These are phyloP conservation scores for Linnemannia hyalina DNA, from an alignment of 192 early-diverging fungal genomes.

Conservation along the genomic window DNA sequence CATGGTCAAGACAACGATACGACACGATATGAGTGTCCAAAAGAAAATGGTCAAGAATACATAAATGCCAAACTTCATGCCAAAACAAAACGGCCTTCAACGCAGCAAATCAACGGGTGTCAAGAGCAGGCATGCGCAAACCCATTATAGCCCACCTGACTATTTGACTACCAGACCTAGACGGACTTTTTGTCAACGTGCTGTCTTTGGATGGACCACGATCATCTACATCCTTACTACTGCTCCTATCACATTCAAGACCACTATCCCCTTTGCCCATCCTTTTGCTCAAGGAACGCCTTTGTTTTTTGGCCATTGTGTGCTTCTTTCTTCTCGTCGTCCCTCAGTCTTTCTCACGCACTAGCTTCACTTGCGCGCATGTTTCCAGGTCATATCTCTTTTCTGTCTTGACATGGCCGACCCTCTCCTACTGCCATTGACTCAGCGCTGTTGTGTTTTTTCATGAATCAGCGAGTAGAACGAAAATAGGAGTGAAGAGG, in stretches of 20 bases:
- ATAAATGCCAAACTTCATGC: neutral
- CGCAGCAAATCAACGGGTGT: constrained; percentile 23
- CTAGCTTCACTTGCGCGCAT: too few relatives aligned
- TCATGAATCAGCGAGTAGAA: neutral
- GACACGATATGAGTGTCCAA: too few relatives aligned
- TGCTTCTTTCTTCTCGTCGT: neutral
- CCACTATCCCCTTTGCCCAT: too few relatives aligned
- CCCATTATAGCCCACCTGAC: neutral
- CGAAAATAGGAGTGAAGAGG: neutral
- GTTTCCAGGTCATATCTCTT: neutral
- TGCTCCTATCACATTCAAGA: neutral
- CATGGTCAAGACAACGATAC: neutral
- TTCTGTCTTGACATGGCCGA: neutral
- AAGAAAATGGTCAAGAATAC: too few relatives aligned
- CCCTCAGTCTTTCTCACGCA: neutral
- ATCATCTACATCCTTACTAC: neutral
- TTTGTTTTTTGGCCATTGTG: neutral
- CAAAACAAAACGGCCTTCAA: neutral
- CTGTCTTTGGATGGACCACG: constrained; percentile 15
- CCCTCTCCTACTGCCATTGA: neutral
- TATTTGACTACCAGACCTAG: neutral
- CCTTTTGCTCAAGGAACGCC: neutral
- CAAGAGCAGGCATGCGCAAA: constrained; percentile 7
- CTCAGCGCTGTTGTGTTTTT: neutral
- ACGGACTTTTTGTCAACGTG: constrained; percentile 8